Conservation (phyloP, 176 grass and related monocot genomes). For the Oryza coarctata region DNA sequence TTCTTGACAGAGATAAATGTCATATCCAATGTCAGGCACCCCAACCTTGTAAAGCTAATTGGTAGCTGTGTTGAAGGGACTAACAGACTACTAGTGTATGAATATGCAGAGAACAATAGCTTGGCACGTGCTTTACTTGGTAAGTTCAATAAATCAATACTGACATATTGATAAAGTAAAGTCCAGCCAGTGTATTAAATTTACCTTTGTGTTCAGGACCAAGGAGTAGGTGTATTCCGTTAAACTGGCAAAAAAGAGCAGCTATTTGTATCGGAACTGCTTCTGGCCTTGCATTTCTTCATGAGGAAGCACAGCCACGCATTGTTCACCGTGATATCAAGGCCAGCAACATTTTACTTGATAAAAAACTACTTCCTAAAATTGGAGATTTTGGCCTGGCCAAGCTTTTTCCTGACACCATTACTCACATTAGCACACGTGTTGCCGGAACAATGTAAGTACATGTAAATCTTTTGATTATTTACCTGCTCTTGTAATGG, state of each 20-base stretch:
- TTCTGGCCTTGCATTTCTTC: constrained; percentile 70
- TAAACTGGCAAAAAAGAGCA: constrained; percentile 57
- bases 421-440: constrained; percentile 73
- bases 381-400: constrained; percentile 76
- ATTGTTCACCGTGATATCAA: constrained; percentile 78
- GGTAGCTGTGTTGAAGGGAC: constrained; percentile 55
- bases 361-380: constrained; percentile 51
- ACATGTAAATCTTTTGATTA: constrained; percentile 2
- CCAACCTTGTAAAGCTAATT: constrained; percentile 69
- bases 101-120: constrained; percentile 60
- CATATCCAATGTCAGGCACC: constrained; percentile 64
- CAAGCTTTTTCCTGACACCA: constrained; percentile 59
- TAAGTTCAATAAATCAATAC: constrained; percentile 25
- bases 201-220: constrained; percentile 44
- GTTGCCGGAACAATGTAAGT: constrained; percentile 69
- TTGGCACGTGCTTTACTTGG: constrained; percentile 63
- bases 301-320: constrained; percentile 59
- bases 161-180: constrained; percentile 8
- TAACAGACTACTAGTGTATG: constrained; percentile 55
- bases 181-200: constrained; percentile 18
- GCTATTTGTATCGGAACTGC: constrained; percentile 64
- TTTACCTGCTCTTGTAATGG: constrained; percentile 24
- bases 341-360: constrained; percentile 73
- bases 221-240: constrained; percentile 52
- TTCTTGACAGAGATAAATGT: constrained; percentile 72